These are phyloP conservation scores for Penicillium hesseltinei DNA, from an alignment of 2,329 filamentous ascomycete genomes.

Conservation along the genomic window DNA sequence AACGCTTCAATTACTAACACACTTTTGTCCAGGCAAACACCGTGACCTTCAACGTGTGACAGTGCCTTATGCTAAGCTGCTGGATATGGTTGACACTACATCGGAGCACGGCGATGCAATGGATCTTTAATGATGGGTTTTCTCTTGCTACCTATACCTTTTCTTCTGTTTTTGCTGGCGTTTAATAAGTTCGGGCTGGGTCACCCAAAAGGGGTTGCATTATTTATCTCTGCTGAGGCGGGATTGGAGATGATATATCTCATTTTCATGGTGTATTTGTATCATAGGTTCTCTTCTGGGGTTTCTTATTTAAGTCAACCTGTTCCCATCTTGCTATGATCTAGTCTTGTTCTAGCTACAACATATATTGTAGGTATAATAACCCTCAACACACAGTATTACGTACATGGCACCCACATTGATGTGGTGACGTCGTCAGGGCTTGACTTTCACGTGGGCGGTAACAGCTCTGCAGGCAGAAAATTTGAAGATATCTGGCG, in stretches of 20 bases:
- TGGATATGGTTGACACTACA: constrained; percentile 54
- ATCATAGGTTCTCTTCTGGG: constrained; percentile 8
- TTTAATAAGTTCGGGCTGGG: constrained; percentile 18
- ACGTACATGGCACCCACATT: not conserved
- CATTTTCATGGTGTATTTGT: constrained; percentile 12
- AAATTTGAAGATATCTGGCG: constrained; percentile 22
- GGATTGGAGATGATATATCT: constrained; percentile 6
- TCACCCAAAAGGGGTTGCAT: constrained; percentile 9
- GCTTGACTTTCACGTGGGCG: constrained; percentile 29
- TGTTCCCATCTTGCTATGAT: not conserved
- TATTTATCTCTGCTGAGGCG: constrained; percentile 9
- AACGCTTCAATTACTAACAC: constrained; percentile 1
- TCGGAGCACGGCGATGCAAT: constrained; percentile 36
- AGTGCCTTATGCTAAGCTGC: constrained; percentile 87
- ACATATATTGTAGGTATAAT: not conserved
- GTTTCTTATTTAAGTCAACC: not conserved
- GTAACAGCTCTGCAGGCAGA: constrained; percentile 22
- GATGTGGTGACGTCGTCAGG: constrained; percentile 21
- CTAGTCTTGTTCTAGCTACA: not conserved
- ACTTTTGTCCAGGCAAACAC: constrained; percentile 72
- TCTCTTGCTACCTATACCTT: constrained; percentile 6
- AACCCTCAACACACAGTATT: not conserved
- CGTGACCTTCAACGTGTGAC: constrained; percentile 89
- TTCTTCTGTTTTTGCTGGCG: constrained; percentile 15
- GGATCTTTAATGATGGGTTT: constrained; percentile 29